These are phyloP conservation scores for Excoecaria cochinchinensis DNA, from an alignment of 345 rosid species.

Conservation along the genomic window DNA sequence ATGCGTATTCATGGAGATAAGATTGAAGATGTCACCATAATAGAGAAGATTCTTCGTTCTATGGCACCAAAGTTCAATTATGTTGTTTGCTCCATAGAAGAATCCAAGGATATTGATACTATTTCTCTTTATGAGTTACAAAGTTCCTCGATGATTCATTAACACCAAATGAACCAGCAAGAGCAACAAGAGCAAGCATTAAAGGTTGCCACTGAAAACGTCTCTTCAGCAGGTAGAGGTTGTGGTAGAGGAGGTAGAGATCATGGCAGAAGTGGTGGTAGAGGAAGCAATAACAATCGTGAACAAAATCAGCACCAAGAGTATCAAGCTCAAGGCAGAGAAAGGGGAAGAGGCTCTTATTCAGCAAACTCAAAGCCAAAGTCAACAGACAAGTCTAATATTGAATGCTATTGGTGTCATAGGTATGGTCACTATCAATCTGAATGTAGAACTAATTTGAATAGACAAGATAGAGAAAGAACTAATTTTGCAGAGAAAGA, in stretches of 20 bases:
- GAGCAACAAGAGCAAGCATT: background rate
- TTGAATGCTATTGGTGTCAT: background rate
- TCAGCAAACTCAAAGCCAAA: no score
- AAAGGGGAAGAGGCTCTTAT: background rate
- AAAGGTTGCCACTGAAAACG: background rate
- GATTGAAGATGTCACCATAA: background rate
- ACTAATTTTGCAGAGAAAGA: background rate
- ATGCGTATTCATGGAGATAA: background rate
- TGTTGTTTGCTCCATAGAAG: no score
- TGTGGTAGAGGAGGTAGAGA: background rate
- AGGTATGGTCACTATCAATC: background rate
- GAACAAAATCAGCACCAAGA: background rate
- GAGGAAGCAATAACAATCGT: background rate
- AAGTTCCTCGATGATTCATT: constrained; percentile 1
- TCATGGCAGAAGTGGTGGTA: no score
- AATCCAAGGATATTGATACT: background rate
- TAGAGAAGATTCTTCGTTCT: background rate
- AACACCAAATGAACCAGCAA: background rate
- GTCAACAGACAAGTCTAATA: background rate
- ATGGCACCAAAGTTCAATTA: no score
- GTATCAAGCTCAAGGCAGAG: background rate
- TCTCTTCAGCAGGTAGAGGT: background rate
- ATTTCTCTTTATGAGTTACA: background rate
- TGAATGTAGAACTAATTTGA: background rate
- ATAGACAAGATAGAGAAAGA: background rate